phyloP scores from a whole-genome alignment of 2,329 filamentous ascomycete genomes.

The Aphanocladium album region DNA sequence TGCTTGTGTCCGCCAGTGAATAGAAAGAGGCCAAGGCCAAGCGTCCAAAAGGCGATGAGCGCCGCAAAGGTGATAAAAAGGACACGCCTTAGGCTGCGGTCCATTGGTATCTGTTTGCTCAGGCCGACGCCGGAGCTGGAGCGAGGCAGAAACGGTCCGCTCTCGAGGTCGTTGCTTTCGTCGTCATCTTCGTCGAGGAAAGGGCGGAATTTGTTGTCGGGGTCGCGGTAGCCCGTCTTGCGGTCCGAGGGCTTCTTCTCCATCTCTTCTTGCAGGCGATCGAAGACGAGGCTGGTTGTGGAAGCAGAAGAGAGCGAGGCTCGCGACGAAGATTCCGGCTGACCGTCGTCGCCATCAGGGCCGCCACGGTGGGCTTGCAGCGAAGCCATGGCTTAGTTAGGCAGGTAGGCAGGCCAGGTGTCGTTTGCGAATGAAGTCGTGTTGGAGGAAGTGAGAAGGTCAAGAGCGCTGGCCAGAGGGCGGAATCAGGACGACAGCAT shows the following conservation, averaged over 20 bases:
- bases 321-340: constrained; percentile 35
- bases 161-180: constrained; percentile 38
- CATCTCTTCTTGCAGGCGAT: constrained; percentile 60
- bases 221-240: constrained; percentile 7
- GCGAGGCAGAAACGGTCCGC: constrained; percentile 45
- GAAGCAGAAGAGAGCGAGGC: constrained; percentile 72
- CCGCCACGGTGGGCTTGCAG: not conserved
- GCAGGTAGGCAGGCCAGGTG: not conserved
- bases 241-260: constrained; percentile 26
- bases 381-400: constrained; percentile 4
- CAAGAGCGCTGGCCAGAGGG: not conserved
- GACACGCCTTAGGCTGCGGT: constrained; percentile 58
- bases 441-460: not conserved
- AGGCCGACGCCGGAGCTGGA: constrained; percentile 25
- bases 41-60: constrained; percentile 62
- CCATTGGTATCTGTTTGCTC: constrained; percentile 56
- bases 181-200: constrained; percentile 27
- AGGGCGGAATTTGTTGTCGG: constrained; percentile 38
- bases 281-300: constrained; percentile 77
- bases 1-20: constrained; percentile 61
- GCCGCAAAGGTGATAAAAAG: constrained; percentile 57
- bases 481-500: constrained; percentile 5
- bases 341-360: not conserved
- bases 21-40: constrained; percentile 63
- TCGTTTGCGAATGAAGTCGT: not conserved